Conservation (phyloP, 2,329 filamentous ascomycete genomes). For the Botrytis galanthina region DNA sequence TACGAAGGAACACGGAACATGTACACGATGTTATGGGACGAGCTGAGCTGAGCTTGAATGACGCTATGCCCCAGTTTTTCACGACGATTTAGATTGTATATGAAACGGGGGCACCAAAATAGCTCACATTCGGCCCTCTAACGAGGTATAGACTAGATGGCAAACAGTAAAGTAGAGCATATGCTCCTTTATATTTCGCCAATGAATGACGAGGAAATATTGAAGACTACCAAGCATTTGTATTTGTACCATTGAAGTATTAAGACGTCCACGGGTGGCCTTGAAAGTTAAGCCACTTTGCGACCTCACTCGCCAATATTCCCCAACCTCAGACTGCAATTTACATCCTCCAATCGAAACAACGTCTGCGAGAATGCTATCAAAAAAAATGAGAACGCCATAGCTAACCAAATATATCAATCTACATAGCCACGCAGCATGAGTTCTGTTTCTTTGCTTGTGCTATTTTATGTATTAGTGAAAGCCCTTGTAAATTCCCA, state of each 20-base stretch:
- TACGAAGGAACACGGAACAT: slow-evolving; percentile 8
- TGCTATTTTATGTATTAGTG: slow-evolving; percentile 40
- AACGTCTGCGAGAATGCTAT: slow-evolving; percentile 20
- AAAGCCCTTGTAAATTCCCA: neutral
- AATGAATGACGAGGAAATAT: slow-evolving; percentile 16
- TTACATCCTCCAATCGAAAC: slow-evolving; percentile 6
- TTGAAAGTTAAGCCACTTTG: neutral
- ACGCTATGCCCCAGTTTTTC: neutral
- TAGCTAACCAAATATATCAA: slow-evolving; percentile 22
- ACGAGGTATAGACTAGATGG: slow-evolving; percentile 13
- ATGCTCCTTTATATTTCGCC: slow-evolving; percentile 22
- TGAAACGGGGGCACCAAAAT: neutral
- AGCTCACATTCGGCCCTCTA: neutral
- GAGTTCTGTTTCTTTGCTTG: slow-evolving; percentile 80
- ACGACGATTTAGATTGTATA: slow-evolving; percentile 4
- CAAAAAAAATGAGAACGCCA: slow-evolving; percentile 24
- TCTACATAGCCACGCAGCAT: slow-evolving; percentile 69
- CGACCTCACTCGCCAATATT: slow-evolving; percentile 2
- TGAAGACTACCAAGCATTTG: neutral
- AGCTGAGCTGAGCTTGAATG: neutral
- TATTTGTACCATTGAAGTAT: slow-evolving; percentile 6
- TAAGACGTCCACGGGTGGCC: neutral
- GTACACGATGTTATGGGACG: neutral
- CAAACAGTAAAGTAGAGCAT: slow-evolving; percentile 22
- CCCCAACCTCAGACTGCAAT: slow-evolving; percentile 14